Base-by-base conservation (phyloP, 2,329 filamentous ascomycete genomes). In the Pseudogymnoascus sp. region DNA sequence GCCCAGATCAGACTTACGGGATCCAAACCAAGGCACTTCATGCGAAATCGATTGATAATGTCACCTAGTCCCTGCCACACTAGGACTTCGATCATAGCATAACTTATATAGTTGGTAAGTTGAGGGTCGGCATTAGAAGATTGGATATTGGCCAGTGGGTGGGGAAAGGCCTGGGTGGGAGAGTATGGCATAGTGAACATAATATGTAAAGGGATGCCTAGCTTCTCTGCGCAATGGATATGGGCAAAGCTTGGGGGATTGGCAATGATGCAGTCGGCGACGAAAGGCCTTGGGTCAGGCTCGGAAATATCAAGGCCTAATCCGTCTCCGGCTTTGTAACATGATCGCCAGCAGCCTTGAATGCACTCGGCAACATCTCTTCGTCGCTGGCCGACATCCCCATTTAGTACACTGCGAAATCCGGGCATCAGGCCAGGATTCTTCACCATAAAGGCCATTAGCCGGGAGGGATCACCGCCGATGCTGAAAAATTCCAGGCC, bases 401-500 rank as follows among this genome's bases (percentile, higher is more conserved):
- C 91, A 66, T 82, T 88, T 63, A 85, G 86, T 55, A 95, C 75
- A 1, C 88, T 86, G 55, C 92, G 87, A 63, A 93, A 84, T 0
- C 88, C 88, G 1, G 91, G 91, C 87, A 95, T 91, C 31, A 95
- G 78, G 0, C 91, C 90, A 0, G 91, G 90, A 68, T 94, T 89
- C 74, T 92, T 92, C 51, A 94, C 91, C 91, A 95, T 95, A 69
- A 93, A 95, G 2, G 91, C 90, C 89, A 91, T 92, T 44, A 91
- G 78, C 69, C 89, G 83, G 1, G 85, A 82, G 1, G 89, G 89
- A 71, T 91, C 87, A 2, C 88, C 89, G 13, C 88, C 88, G 60
- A 91, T 89, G 65, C 77, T 83, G 73, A 88, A 91, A 73, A 91
- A 92, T 68, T 92, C 89, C 12, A 92, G 79, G 0, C 81, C 87